These are phyloP conservation scores for Nothomitra cinnamomea DNA, from an alignment of 2,329 filamentous ascomycete species.

Conservation along the genomic window DNA sequence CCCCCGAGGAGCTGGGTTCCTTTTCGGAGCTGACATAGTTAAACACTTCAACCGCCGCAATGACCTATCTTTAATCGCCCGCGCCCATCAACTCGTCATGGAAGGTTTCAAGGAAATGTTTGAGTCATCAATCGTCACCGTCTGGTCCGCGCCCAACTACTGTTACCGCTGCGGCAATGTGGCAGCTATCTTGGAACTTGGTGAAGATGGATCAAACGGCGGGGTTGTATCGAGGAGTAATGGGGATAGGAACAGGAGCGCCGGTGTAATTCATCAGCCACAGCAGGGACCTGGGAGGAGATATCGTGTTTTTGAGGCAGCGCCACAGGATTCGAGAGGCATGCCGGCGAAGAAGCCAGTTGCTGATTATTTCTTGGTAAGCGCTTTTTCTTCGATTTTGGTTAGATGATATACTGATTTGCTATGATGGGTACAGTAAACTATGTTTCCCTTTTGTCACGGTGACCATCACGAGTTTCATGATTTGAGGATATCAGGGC, in stretches of 20 bases:
- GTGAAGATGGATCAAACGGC: slow-evolving; percentile 52
- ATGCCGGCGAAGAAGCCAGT: slow-evolving; percentile 99
- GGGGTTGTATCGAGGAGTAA: slow-evolving; percentile 38
- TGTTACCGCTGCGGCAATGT: slow-evolving; percentile 95
- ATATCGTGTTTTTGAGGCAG: slow-evolving; percentile 91
- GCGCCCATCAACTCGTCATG: slow-evolving; percentile 96
- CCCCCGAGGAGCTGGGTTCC: slow-evolving; percentile 82
- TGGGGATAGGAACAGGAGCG: slow-evolving; percentile 35
- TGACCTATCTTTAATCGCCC: slow-evolving; percentile 77
- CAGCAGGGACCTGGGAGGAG: slow-evolving; percentile 59
- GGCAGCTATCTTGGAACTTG: slow-evolving; percentile 81
- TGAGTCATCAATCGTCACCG: slow-evolving; percentile 83
- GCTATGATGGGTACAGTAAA: too few relatives aligned
- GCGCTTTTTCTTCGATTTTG: background rate
- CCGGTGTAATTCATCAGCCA: slow-evolving; percentile 25
- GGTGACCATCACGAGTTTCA: too few relatives aligned
- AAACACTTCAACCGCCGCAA: slow-evolving; percentile 92
- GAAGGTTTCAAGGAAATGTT: slow-evolving; percentile 99
- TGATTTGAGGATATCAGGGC: too few relatives aligned
- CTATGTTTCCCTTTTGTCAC: too few relatives aligned
- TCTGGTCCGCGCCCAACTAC: slow-evolving; percentile 97
- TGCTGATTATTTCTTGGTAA: slow-evolving; percentile 74
- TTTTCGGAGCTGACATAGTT: slow-evolving; percentile 91
- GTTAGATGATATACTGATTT: too few relatives aligned
- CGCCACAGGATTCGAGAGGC: slow-evolving; percentile 83